Conservation (phyloP, 805 yeast genomes). For the Candida jianshihensis region DNA sequence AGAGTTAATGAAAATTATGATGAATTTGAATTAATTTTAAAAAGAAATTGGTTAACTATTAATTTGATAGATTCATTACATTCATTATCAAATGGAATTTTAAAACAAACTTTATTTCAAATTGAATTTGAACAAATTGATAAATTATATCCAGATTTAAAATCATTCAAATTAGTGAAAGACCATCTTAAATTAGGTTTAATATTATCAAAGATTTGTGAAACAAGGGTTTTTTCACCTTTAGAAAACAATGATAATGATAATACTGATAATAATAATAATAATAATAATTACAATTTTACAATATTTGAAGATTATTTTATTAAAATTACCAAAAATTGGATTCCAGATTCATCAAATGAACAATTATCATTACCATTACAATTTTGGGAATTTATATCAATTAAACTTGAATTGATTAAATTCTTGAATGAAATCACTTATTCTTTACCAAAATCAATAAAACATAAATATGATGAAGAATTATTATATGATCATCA, state of each 20-base stretch:
- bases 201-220: slow-evolving; percentile 15
- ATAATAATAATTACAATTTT: too few relatives aligned
- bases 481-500: slow-evolving; percentile 29
- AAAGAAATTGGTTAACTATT: slow-evolving; percentile 41
- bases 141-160: slow-evolving; percentile 13
- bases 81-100: slow-evolving; percentile 45
- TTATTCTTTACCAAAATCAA: slow-evolving; percentile 5
- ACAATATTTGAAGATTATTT: neutral
- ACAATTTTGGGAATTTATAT: slow-evolving; percentile 24
- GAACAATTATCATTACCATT: slow-evolving; percentile 5
- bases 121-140: slow-evolving; percentile 13
- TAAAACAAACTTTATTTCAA: slow-evolving; percentile 23
- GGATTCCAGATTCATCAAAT: neutral
- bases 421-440: slow-evolving; percentile 31
- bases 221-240: slow-evolving; percentile 5
- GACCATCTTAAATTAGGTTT: slow-evolving; percentile 22
- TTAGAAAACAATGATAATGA: neutral
- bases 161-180: slow-evolving; percentile 13
- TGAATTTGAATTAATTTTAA: slow-evolving; percentile 21
- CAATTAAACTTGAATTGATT: slow-evolving; percentile 31
- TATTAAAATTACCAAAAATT: neutral
- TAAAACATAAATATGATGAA: slow-evolving; percentile 18
- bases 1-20: slow-evolving; percentile 16
- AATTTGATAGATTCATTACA: slow-evolving; percentile 45
- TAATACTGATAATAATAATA: too few relatives aligned